Base-by-base conservation (phyloP, 306 rosid genomes). In the Sesbania bispinosa region DNA sequence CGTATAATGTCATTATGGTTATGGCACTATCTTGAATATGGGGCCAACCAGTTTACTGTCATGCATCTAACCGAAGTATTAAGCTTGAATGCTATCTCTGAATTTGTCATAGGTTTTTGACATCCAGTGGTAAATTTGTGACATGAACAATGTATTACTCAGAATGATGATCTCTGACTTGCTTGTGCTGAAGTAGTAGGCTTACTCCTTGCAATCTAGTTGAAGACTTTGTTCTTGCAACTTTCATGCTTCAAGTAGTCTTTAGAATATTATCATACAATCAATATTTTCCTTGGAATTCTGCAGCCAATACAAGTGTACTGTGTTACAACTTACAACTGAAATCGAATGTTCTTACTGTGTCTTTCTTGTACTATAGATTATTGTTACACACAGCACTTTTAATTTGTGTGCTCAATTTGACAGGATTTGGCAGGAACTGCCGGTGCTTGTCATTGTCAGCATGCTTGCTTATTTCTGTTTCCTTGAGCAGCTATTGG, bases 391-490 rank as follows among this genome's bases (percentile, higher is more conserved):
- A n/a, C 52, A 43, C 1, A 62, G 60, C 38, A 64, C 46, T 29
- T 72, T 80, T 7, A 71, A 68, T 47, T 63, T 74, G n/a, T 65
- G 23, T 53, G 66, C 52, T 71, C 18, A 62, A 46, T 58, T 80
- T 67, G 19, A 38, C 80, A 94, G 97, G 96, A 84, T 86, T 69
- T 94, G 97, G 99, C 97, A 94, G 84, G 99, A 94, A 73, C 85
- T 94, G 15, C 99, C 99, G 0, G 97, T 89, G 70, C 99, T 94
- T 6, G 97, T 94, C 61, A 89, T 94, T 55, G 87, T 94, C 80
- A 89, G 96, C 85, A 88, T 91, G 94, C 96, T 94, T 71, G 97
- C 96, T 35, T 94, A 91, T 84, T 94, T 94, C 75, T 94, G 99
- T 77, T 94, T 91, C 74, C 95, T 94, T 33, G 99, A 94, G 85